Evolutionary conservation across 140 eudicot genomes (phyloP).

Genomic region (Oenanthe javanica): DNA sequence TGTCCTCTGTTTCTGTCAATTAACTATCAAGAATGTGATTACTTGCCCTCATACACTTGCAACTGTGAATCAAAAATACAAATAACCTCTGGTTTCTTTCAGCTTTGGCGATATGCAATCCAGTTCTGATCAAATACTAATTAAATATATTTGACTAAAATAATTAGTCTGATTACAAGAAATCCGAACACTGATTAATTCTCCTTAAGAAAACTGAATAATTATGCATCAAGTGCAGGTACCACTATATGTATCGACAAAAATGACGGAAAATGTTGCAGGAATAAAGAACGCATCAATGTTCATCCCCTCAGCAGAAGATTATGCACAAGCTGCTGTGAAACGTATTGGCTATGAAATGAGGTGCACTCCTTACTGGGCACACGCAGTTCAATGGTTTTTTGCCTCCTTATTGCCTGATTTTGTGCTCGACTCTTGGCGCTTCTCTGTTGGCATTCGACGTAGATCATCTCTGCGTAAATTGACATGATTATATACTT

Average conservation of each 20-base stretch:
- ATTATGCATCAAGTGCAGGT: conserved; percentile 29
- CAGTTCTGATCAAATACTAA: not conserved
- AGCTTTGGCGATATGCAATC: too few relatives aligned
- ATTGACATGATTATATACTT: not conserved
- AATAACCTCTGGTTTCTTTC: too few relatives aligned
- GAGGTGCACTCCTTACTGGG: conserved; percentile 64
- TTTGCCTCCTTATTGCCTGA: conserved; percentile 43
- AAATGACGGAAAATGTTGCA: conserved; percentile 58
- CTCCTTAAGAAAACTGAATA: not conserved
- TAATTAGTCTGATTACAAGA: too few relatives aligned
- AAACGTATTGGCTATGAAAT: conserved; percentile 45
- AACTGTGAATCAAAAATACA: too few relatives aligned
- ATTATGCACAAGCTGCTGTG: conserved; percentile 46
- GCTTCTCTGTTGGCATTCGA: conserved; percentile 48
- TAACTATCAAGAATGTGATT: not conserved
- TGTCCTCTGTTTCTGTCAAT: too few relatives aligned
- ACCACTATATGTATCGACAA: conserved; percentile 68
- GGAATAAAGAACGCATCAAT: conserved; percentile 38
- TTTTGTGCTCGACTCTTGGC: conserved; percentile 39
- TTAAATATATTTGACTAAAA: too few relatives aligned
- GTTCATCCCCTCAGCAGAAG: conserved; percentile 54
- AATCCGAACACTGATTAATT: too few relatives aligned
- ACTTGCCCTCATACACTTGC: not conserved
- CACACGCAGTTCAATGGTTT: conserved; percentile 63
- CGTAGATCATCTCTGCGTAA: conserved; percentile 19